Evolutionary conservation across 257 asterid species (phyloP).

Genomic region (Buddleja alternifolia): DNA sequence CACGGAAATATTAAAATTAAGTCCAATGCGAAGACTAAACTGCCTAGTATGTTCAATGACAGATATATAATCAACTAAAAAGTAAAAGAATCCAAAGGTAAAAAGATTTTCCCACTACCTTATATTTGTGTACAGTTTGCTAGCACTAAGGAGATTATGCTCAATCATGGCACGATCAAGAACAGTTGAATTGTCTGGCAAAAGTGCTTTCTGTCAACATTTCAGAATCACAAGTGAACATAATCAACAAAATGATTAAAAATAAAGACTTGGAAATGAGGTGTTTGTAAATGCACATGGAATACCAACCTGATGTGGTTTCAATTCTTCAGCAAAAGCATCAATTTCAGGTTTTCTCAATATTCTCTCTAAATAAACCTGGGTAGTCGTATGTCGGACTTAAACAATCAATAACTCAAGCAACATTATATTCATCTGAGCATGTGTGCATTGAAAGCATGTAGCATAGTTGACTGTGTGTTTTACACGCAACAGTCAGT

Average conservation of each 20-base stretch:
- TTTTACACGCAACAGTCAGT: conserved; percentile 16
- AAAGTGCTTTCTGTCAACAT: conserved; percentile 74
- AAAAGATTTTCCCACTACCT: conserved; percentile 45
- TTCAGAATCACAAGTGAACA: conserved; percentile 21
- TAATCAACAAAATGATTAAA: conserved; percentile 1
- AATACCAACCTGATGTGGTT: conserved; percentile 87
- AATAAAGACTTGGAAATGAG: conserved; percentile 21
- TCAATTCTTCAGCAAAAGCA: conserved; percentile 94
- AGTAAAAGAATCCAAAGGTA: conserved; percentile 10
- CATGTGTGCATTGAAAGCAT: conserved; percentile 4
- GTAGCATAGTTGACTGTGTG: not conserved
- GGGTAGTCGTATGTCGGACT: conserved; percentile 32
- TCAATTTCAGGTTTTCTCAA: conserved; percentile 96
- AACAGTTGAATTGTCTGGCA: conserved; percentile 94
- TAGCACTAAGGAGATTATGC: conserved; percentile 96
- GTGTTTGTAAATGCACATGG: conserved; percentile 8
- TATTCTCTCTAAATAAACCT: conserved; percentile 97
- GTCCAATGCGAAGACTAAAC: conserved; percentile 20
- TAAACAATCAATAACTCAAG: conserved; percentile 16
- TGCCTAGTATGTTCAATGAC: conserved; percentile 13
- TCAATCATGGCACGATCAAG: conserved; percentile 99
- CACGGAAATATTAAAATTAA: conserved; percentile 23
- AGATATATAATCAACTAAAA: conserved; percentile 16
- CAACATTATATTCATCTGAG: not conserved
- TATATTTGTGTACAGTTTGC: conserved; percentile 95